Base-by-base conservation (phyloP, 306 rosid genomes). In the Albizia julibrissin region DNA sequence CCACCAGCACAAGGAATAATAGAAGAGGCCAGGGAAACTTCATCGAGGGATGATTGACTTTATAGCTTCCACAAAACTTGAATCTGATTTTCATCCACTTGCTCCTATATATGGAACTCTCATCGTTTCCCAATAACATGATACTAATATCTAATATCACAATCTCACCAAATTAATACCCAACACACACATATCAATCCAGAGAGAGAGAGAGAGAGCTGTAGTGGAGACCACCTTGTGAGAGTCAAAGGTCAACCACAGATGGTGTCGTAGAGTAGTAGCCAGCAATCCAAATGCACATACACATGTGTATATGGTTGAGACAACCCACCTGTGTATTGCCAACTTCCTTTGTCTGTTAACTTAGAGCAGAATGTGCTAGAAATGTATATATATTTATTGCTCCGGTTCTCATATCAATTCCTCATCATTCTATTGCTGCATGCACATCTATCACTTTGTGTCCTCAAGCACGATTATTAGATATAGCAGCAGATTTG, bases 41-140 rank as follows among this genome's bases (percentile, higher is more conserved):
- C 74, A 81, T 86, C 46, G 88, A 82, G 87, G 69, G 73, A 69
- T 18, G 65, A 85, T 89, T 89, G 94, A 92, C 92, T 85, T 75
- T 58, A 82, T 46, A 84, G 26, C 86, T 79, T 87, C 97, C 92
- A 84, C 91, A 89, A 83, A 75, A 72, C 62, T 46, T 74, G 74
- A 37, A 26, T 58, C 10, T 81, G 66, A 64, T 68, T 77, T 72
- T 81, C 76, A 84, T 75, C 83, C 89, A 91, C 88, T 85, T 89
- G 89, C 87, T 85, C 89, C 86, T 79, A 56, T 76, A 75, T 82
- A 86, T 83, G 91, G 89, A 74, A 72, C 82, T 77, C 84, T 47
- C 84, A 81, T 83, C 79, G 80, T 90, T 72, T 91, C 80, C 88
- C 89, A 87, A 83, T 87, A 86, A 69, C 91, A 80, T 4, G 13